A percentile compares a stretch with the other conserved stretches of the same genome.
These are phyloP conservation scores for Vaccinium macrocarpon DNA, from an alignment of 148 eudicot genomes.

Conservation along the genomic window DNA sequence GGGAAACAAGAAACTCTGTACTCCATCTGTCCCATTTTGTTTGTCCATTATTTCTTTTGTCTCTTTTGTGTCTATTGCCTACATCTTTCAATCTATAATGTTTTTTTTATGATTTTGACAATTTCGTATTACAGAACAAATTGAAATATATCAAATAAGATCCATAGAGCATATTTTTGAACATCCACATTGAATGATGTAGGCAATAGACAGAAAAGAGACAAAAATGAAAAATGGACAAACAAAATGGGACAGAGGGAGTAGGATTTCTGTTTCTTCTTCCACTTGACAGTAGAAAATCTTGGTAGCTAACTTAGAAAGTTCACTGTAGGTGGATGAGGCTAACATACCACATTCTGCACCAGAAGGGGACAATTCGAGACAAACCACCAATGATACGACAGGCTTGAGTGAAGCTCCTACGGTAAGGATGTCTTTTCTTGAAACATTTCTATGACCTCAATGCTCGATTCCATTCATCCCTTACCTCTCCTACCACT, in stretches of 20 bases:
- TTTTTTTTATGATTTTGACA: no score
- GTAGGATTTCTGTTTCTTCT: neutral
- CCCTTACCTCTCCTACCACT: neutral
- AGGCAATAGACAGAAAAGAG: no score
- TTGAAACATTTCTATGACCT: neutral
- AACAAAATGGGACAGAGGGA: no score
- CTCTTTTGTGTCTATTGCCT: no score
- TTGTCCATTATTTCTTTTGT: no score
- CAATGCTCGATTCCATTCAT: neutral
- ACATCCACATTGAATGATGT: no score
- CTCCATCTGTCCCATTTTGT: no score
- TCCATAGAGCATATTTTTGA: no score
- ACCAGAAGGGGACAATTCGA: conserved; percentile 21
- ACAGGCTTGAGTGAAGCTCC: conserved; percentile 13
- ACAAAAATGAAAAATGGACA: no score
- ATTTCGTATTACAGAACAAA: no score
- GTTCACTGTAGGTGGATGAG: conserved; percentile 27
- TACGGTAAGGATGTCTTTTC: conserved; percentile 10
- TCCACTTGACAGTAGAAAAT: neutral
- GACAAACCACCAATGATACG: conserved; percentile 21
- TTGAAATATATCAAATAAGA: no score
- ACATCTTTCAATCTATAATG: no score
- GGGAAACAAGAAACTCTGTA: neutral
- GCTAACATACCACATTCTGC: conserved; percentile 23
- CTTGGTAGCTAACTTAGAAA: conserved; percentile 6